Evolutionary conservation across 192 early-diverging fungal genomes (phyloP), one percentile per base, ranked within the genome.

Genomic region (Entomortierella parvispora): DNA sequence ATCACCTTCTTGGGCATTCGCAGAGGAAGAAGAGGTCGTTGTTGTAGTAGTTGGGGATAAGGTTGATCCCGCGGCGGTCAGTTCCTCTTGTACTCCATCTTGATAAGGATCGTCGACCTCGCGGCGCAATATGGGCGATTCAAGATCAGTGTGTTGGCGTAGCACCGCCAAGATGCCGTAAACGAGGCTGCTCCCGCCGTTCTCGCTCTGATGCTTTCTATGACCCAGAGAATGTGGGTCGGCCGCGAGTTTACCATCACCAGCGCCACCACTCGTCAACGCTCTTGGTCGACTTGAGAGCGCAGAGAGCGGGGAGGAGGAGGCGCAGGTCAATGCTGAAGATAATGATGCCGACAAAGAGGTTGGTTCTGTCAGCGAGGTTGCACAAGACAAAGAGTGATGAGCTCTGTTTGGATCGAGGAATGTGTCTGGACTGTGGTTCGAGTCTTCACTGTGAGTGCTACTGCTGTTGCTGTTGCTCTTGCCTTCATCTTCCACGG

Each of bases 141-240:
- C 72, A 6, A 68, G 51, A 20, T 62, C 72, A 14, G 58, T 62
- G 34, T 33, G 53, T 37, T 75, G 63, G 40, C 71, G 71, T 23
- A 75, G 56, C 23, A 32, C 71, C 14, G 47, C 45, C 42, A 75
- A 22, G 51, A 75, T 51, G 28, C 47, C 71, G 54, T 49, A 57
- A n/a, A 75, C 71, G 17, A 61, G 58, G 20, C 71, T 53, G 31
- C 50, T 26, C 40, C 37, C 7, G 5, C 62, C 63, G 44, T 66
- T 65, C 26, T 75, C 71, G 23, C 63, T 75, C n/a, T 42, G 63
- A n/a, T 66, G 42, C 33, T 66, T 75, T 23, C 58, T n/a, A 40
- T 66, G 63, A 20, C 31, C 50, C 52, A 37, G 25, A 53, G 34
- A 6, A 15, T 42, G 18, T 9, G 20, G 26, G 0, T 59, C 57